A percentile compares a stretch with the other conserved stretches of the same genome.
Conservation (phyloP, 805 yeast species). For the Ascoidea tarda region DNA sequence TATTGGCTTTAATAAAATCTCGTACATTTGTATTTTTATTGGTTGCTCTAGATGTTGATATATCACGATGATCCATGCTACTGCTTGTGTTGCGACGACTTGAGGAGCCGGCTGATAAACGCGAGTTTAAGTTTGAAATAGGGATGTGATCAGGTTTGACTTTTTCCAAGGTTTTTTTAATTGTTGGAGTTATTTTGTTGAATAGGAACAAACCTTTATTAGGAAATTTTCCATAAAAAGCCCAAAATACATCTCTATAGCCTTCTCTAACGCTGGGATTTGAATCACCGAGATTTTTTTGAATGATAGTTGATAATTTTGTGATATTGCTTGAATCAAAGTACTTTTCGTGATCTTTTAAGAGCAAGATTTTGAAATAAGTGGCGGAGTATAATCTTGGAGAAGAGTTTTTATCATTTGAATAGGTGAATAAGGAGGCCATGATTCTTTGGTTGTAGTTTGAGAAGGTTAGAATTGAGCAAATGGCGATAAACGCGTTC, state of each 20-base stretch:
- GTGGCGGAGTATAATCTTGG: constrained; percentile 57
- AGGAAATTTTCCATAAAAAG: constrained; percentile 40
- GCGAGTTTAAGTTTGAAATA: neutral
- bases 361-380: constrained; percentile 52
- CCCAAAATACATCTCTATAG: constrained; percentile 67
- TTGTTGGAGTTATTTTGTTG: constrained; percentile 11
- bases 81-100: neutral
- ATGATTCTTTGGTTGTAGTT: constrained; percentile 28
- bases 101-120: neutral
- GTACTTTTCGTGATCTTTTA: constrained; percentile 29
- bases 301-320: constrained; percentile 32
- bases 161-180: constrained; percentile 47
- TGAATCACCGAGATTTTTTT: constrained; percentile 62
- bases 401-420: constrained; percentile 55
- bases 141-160: constrained; percentile 28
- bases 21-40: neutral
- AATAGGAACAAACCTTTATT: constrained; percentile 28
- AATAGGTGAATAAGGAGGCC: constrained; percentile 32
- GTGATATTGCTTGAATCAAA: constrained; percentile 22
- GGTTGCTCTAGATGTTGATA: neutral
- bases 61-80: neutral
- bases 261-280: constrained; percentile 67
- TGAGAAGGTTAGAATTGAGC: constrained; percentile 15
- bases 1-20: neutral
- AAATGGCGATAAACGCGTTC: constrained; percentile 38